A percentile compares a stretch with the other conserved stretches of the same genome.
phyloP scores from a whole-genome alignment of 2,329 filamentous ascomycete genomes.

The Apiospora pterosperma region DNA sequence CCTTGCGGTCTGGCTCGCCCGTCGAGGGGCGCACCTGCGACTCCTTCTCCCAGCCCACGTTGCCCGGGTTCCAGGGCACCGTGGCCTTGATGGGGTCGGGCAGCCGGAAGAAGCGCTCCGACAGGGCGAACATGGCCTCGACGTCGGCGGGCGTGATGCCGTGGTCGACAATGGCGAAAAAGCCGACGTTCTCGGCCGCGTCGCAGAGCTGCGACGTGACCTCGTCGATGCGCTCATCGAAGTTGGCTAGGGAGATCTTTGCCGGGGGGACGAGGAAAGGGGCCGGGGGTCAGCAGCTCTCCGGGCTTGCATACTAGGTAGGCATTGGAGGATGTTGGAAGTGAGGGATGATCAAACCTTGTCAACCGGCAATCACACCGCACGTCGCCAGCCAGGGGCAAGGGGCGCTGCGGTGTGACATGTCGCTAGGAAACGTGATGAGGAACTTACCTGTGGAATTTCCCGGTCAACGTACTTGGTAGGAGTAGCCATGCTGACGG shows the following conservation, averaged over 20 bases:
- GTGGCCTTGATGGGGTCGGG: constrained; percentile 44
- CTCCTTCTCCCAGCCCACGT: constrained; percentile 57
- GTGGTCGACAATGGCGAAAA: constrained; percentile 53
- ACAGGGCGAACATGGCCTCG: constrained; percentile 44
- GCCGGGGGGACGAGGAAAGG: no score
- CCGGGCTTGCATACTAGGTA: not conserved
- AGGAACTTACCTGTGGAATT: not conserved
- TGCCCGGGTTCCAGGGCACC: constrained; percentile 49
- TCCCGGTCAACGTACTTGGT: not conserved
- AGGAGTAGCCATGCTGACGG: not conserved
- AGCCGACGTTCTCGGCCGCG: constrained; percentile 53
- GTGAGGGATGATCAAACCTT: no score
- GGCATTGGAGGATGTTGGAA: no score
- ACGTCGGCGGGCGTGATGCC: constrained; percentile 44
- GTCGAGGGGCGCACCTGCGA: constrained; percentile 54
- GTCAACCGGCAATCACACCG: no score
- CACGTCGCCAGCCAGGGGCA: not conserved
- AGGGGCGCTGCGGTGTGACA: not conserved
- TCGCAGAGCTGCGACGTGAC: constrained; percentile 47
- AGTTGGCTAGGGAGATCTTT: constrained; percentile 47
- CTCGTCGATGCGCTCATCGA: constrained; percentile 43
- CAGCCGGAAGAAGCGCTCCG: constrained; percentile 48
- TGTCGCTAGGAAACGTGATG: not conserved
- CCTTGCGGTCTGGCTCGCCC: constrained; percentile 51
- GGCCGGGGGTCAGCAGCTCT: not conserved